These are phyloP conservation scores for Starmera stellimalicola DNA, from an alignment of 1,139 yeast species.

Conservation along the genomic window DNA sequence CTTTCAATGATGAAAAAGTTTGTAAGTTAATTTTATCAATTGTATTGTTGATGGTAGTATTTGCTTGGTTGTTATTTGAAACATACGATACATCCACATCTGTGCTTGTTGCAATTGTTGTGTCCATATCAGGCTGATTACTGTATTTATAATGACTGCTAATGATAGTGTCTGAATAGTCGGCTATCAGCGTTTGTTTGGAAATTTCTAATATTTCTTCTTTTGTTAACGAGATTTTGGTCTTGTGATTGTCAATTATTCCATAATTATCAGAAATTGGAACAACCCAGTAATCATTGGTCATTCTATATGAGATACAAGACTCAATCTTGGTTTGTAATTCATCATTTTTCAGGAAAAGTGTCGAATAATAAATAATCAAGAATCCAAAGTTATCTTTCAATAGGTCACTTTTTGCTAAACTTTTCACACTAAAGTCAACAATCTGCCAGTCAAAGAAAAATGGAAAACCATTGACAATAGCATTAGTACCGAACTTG, in stretches of 20 bases:
- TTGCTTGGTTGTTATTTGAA: constrained; percentile 7
- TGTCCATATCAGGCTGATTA: not conserved
- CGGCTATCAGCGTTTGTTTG: constrained; percentile 4
- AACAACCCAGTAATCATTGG: constrained; percentile 10
- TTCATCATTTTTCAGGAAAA: constrained; percentile 5
- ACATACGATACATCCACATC: constrained; percentile 2
- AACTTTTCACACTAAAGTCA: not conserved
- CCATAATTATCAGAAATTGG: constrained; percentile 3
- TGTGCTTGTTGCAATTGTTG: not conserved
- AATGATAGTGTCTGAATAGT: constrained; percentile 12
- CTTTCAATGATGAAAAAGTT: constrained; percentile 5
- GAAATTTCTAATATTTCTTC: constrained; percentile 3
- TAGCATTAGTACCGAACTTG: constrained; percentile 37
- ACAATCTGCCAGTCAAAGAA: constrained; percentile 37
- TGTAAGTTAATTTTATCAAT: not conserved
- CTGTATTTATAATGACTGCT: constrained; percentile 15
- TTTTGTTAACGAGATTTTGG: constrained; percentile 7
- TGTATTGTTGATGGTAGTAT: too few species aligned
- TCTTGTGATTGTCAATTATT: constrained; percentile 3
- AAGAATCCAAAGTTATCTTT: constrained; percentile 15
- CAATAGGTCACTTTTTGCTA: not conserved
- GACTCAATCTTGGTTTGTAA: constrained; percentile 8
- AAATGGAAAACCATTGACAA: constrained; percentile 37
- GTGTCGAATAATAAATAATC: constrained; percentile 8
- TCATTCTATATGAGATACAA: constrained; percentile 14